Evolutionary conservation across 2,329 filamentous ascomycete species (phyloP).

Genomic region (Colletotrichum musae): DNA sequence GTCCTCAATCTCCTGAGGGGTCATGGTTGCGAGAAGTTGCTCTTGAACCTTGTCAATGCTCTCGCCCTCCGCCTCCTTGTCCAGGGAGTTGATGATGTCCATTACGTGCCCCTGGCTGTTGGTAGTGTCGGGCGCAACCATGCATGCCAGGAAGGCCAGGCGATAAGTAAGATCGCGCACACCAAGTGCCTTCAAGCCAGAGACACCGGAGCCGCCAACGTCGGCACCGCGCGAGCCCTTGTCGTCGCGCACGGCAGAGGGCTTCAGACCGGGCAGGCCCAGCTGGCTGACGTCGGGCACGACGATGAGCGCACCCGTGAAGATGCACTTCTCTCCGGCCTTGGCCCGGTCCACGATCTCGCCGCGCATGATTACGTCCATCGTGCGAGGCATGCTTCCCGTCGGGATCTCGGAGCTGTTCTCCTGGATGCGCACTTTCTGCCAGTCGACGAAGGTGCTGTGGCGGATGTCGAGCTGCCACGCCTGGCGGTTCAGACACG

Average conservation of each 20-base stretch:
- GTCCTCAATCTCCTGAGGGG: slow-evolving; percentile 89
- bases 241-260: slow-evolving; percentile 88
- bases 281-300: slow-evolving; percentile 97
- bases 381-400: slow-evolving; percentile 97
- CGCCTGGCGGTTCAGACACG: slow-evolving; percentile 89
- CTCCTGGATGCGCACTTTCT: slow-evolving; percentile 97
- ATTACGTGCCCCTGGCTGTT: neutral
- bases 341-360: slow-evolving; percentile 98
- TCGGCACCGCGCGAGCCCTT: slow-evolving; percentile 82
- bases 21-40: slow-evolving; percentile 88
- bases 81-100: slow-evolving; percentile 87
- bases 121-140: slow-evolving; percentile 91
- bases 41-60: slow-evolving; percentile 89
- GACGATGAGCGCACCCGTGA: slow-evolving; percentile 95
- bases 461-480: slow-evolving; percentile 98
- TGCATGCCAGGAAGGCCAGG: slow-evolving; percentile 96
- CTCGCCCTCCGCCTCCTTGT: slow-evolving; percentile 75
- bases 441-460: slow-evolving; percentile 99
- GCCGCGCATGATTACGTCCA: slow-evolving; percentile 95
- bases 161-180: slow-evolving; percentile 96
- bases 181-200: slow-evolving; percentile 91
- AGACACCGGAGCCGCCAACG: slow-evolving; percentile 86
- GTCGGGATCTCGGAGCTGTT: slow-evolving; percentile 99
- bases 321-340: slow-evolving; percentile 98
- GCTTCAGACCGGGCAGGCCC: slow-evolving; percentile 86